Evolutionary conservation across 139 green algal genomes (phyloP), one percentile per base, ranked within the genome.

Genomic region (Asterochloris erici): DNA sequence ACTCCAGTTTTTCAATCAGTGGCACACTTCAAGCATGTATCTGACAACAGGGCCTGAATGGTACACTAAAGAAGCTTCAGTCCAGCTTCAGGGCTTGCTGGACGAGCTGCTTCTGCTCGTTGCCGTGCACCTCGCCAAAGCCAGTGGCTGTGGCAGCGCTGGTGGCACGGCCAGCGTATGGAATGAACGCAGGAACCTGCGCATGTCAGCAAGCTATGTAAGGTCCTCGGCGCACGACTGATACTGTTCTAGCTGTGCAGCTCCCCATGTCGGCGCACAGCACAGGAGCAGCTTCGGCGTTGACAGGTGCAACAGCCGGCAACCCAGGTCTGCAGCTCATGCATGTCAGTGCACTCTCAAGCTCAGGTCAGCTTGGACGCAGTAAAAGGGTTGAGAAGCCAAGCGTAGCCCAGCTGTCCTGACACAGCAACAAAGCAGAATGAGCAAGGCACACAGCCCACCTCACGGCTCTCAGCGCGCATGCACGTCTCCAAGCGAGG

Each of bases 121-220:
- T 68, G 0, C 88, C 86, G 86, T 98, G 95, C 81, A 98, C 92
- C 28, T 93, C 83, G 23, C 83, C 92, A 82, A 94, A 98, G 63
- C 95, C 95, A 21, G 95, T 98, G 38, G 95, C 93, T 13, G 95
- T 94, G 69, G 92, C 90, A 11, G 95, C 94, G 13, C 85, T 89
- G 23, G 93, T 88, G 0, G 54, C 69, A 12, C 95, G 90, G 11
- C 95, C 94, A 10, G 89, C 87, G 74, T 96, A 98, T 15, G 86
- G 88, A 66, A 98, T 88, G 79, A 84, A 69, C 1, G 80, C 63
- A 14, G 85, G 86, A 12, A 83, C 73, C 79, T 83, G 79, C 79
- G 38, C 74, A 64, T 62, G n/a, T 27, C 27, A 47, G 60, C 13
- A 47, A 79, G 74, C 29, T 63, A 12, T 47, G 27, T 21, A 47